Base-by-base conservation (phyloP, 2,329 filamentous ascomycete species). In the Hymenoscyphus repandus region DNA sequence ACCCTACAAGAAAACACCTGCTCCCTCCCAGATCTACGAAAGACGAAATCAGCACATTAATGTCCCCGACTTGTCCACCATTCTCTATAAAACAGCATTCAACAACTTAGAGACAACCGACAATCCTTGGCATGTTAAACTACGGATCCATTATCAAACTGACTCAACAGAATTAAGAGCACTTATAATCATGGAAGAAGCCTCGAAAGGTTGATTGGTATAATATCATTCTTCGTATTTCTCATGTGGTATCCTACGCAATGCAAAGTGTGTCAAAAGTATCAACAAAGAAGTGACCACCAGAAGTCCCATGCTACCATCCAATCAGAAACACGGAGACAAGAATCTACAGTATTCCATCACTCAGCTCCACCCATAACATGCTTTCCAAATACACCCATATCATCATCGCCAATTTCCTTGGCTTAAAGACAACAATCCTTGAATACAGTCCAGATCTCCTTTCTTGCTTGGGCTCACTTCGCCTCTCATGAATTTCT, bases 361-460 rank as follows among this genome's bases (percentile, higher is more conserved):
- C 17, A 15, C 36, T 18, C 15, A 11, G n/a, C 34, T 43, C 18
- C 18, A 37, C n/a, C n/a, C n/a, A n/a, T n/a, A n/a, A n/a, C 32
- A 6, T 31, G 18, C 18, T 12, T 11, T 37, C 22, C 15, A 30
- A 10, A 15, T 15, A 37, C 13, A 27, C 13, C 13, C 22, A 9
- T 17, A 40, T 34, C 11, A 41, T 49, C 58, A 67, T 47, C 82
- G 79, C 90, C 91, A 96, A 64, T 89, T 89, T n/a, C 91, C 92
- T 70, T 95, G 88, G 62, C 90, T 95, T 41, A 97, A 75, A 45
- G 88, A 92, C 56, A 96, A 69, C 57, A 97, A 70, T n/a, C 90
- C 90, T 49, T 92, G 89, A 42, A 96, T 85, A 64, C 90, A 95
- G 65, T 95, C 90, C 67, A 95, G 76, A 65, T 96, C 92, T 50